These are phyloP conservation scores for Plectosphaerella sp. DNA, from an alignment of 2,329 filamentous ascomycete genomes.

Conservation along the genomic window DNA sequence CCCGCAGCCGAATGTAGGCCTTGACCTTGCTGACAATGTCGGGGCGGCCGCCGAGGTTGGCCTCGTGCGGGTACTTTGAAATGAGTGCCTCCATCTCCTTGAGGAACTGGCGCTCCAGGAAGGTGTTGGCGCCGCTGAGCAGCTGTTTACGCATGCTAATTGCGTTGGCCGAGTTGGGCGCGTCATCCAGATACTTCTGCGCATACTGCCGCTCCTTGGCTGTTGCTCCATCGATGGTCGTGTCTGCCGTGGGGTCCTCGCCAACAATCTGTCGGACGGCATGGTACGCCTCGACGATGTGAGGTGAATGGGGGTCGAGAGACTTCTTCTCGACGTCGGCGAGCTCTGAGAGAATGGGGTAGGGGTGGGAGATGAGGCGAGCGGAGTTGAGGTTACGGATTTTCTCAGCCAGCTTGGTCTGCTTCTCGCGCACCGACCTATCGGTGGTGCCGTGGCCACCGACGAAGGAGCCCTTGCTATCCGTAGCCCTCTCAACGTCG, in stretches of 20 bases:
- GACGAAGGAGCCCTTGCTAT: constrained; percentile 38
- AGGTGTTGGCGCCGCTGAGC: constrained; percentile 71
- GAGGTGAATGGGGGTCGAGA: constrained; percentile 65
- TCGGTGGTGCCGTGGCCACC: constrained; percentile 59
- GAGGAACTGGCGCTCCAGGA: constrained; percentile 78
- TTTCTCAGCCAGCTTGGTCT: constrained; percentile 73
- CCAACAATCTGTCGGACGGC: constrained; percentile 75
- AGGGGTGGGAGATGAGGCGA: constrained; percentile 61
- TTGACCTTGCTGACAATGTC: constrained; percentile 87
- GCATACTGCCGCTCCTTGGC: constrained; percentile 74
- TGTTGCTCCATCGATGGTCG: constrained; percentile 55
- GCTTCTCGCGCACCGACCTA: constrained; percentile 76
- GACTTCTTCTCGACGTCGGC: constrained; percentile 67
- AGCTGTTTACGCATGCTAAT: constrained; percentile 73
- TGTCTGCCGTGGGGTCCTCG: constrained; percentile 61
- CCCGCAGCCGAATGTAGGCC: constrained; percentile 81
- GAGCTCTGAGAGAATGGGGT: constrained; percentile 73
- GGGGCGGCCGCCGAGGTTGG: constrained; percentile 83
- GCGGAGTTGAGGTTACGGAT: constrained; percentile 74
- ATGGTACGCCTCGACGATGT: constrained; percentile 77
- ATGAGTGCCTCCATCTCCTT: constrained; percentile 73
- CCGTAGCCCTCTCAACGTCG: constrained; percentile 59
- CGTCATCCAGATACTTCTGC: constrained; percentile 71
- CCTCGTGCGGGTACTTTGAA: constrained; percentile 79
- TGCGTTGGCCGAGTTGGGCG: constrained; percentile 57